Base-by-base conservation (phyloP, 345 rosid species). In the Corchorus olitorius region DNA sequence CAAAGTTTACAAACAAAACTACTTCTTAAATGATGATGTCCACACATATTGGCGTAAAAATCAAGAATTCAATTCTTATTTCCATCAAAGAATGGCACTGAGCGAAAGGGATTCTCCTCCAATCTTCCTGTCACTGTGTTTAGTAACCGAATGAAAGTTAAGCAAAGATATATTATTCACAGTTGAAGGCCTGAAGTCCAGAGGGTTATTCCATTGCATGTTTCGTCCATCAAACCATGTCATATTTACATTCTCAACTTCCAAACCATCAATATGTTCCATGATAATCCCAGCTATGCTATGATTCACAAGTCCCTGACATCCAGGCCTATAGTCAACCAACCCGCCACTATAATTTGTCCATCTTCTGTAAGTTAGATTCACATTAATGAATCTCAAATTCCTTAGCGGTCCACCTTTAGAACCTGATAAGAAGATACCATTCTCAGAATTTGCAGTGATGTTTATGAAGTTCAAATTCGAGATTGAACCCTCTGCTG, bases 271-370 rank as follows among this genome's bases (percentile, higher is more conserved):
- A 34, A 95, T 86, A 78, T 93, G 84, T 59, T 95, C 99, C 99
- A 93, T 92, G 67, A 92, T 89, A 75, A 96, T 89, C 80, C 99
- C 94, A 3, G 97, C 88, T n/a, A 86, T 75, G 76, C 83, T 75
- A 78, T 92, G 98, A 14, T 87, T 85, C 49, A 92, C 92, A 1
- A 95, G 87, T 59, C 97, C 99, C 81, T 76, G 88, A 82, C 98
- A 95, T 66, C 98, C 98, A 0, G 97, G 99, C 82, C 97, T 84
- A 80, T 95, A 95, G 75, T 95, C 99, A 17, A 81, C 92, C 80
- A 88, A 76, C 55, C 97, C 97, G 2, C 88, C 96, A 6, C 41
- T 58, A 53, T 87, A 91, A 8, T 83, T 79, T 50, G 97, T 93
- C 92, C 97, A 87, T 81, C 97, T 92, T 76, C 79, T 82, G 80